Evolutionary conservation across 2,329 filamentous ascomycete species (phyloP), one percentile per base, ranked within the genome.

Genomic region (Chlorencoelia australis): DNA sequence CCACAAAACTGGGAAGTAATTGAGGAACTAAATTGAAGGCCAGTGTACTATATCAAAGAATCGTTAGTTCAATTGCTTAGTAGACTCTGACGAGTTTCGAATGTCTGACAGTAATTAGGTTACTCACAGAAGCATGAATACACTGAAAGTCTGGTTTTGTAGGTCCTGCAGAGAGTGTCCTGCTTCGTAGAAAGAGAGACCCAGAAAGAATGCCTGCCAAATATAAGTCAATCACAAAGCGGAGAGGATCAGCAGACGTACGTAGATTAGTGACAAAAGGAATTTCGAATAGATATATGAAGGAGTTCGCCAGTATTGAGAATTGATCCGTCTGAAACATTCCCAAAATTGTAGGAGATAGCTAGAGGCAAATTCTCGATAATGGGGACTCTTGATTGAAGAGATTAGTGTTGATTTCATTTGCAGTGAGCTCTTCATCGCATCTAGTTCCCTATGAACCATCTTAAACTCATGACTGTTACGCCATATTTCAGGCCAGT

Each of bases 1-100:
- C 45, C 34, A 86, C 62, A 53, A 81, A 87, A 4, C 73, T 71
- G 1, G 83, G 83, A 51, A 88, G 80, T 0, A 88, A 65, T 48
- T 88, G 82, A 49, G 87, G 79, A 40, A 88, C 82, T 1, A 88
- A 63, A 0, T 80, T 79, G 1, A 81, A 81, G 1, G 73, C 71
- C 45, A 91, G 82, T 5, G 78, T 84, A 4, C 36, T 39, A 15
- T 13, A 27, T 14, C 8, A 13, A n/a, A n/a, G n/a, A n/a, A n/a
- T n/a, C n/a, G n/a, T n/a, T n/a, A n/a, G n/a, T n/a, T n/a, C 11
- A 38, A 34, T 14, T 14, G 15, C 5, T 38, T 9, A 38, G 11
- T 9, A 14, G 6, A 4, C 5, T 17, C n/a, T 17, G 4, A 13
- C n/a, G n/a, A n/a, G n/a, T 9, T 11, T 11, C 6, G 1, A 10